phyloP scores from a whole-genome alignment of 352 stramenopile species.

The Achlya hypogyna region DNA sequence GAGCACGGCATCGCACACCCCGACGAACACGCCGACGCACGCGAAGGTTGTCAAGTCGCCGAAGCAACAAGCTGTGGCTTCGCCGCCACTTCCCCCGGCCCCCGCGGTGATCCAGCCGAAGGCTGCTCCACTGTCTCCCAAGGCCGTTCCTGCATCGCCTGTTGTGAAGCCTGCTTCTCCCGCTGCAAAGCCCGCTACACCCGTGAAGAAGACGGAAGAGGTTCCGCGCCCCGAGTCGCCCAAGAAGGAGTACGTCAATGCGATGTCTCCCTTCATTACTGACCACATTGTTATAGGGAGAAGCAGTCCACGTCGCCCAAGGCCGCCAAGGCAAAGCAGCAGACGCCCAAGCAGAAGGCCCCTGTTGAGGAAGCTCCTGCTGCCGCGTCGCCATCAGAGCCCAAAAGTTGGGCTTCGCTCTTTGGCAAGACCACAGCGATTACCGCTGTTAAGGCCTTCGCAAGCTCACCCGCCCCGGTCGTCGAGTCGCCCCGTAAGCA shows the following conservation, averaged over 20 bases:
- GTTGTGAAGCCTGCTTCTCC: constrained; percentile 12
- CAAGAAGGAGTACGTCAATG: constrained; percentile 14
- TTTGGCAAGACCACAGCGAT: not conserved
- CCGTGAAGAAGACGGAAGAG: constrained; percentile 25
- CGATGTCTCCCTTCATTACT: not conserved
- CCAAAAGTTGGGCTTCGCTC: constrained; percentile 26
- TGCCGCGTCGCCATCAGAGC: constrained; percentile 22
- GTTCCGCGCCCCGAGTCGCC: not conserved
- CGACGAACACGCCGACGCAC: constrained; percentile 20
- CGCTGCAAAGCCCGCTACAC: not conserved
- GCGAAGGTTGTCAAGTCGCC: constrained; percentile 23
- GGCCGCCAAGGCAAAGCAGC: not conserved
- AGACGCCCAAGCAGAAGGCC: constrained; percentile 13
- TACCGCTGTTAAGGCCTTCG: not conserved
- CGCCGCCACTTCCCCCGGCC: constrained; percentile 2
- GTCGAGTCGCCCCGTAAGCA: constrained; percentile 18
- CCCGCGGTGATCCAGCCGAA: constrained; percentile 28
- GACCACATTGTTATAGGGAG: not conserved
- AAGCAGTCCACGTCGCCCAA: constrained; percentile 14
- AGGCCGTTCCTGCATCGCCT: constrained; percentile 24
- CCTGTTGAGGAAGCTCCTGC: constrained; percentile 30
- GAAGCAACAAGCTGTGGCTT: constrained; percentile 18
- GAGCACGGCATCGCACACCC: constrained; percentile 10
- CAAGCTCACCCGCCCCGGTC: not conserved
- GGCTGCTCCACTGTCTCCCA: constrained; percentile 21